phyloP scores from a whole-genome alignment of 1,284 basidiomycete genomes.

The Heterobasidion occidentale region DNA sequence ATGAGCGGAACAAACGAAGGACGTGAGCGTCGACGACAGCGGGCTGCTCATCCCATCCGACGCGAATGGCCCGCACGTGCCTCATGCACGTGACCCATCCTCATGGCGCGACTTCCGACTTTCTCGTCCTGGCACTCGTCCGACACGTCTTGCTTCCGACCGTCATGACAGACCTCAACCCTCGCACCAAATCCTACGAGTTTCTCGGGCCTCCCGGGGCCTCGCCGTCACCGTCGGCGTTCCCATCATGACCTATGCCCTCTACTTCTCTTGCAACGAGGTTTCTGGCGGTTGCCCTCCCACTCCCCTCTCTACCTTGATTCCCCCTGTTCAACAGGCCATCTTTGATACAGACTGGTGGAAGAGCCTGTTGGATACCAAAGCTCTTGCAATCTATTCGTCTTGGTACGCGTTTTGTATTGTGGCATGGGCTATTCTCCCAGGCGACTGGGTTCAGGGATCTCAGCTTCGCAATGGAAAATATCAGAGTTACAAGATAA shows the following conservation, averaged over 20 bases:
- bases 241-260: not conserved
- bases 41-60: not conserved
- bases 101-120: not conserved
- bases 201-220: not conserved
- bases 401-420: conserved; percentile 91
- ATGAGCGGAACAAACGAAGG: not conserved
- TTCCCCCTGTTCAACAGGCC: conserved; percentile 35
- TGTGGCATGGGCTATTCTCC: conserved; percentile 76
- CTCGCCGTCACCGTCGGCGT: not conserved
- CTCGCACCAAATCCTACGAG: not conserved
- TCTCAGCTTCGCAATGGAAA: conserved; percentile 72
- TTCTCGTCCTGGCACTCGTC: not conserved
- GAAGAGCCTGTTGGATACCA: conserved; percentile 71
- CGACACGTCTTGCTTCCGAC: not conserved
- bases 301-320: conserved; percentile 28
- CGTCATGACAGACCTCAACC: not conserved
- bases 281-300: not conserved
- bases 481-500: conserved; percentile 87
- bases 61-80: not conserved
- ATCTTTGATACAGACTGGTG: conserved; percentile 55
- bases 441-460: conserved; percentile 84
- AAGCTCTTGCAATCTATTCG: conserved; percentile 72
- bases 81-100: not conserved
- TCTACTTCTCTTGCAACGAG: not conserved
- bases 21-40: not conserved